A percentile compares a stretch with the other conserved stretches of the same genome.
These are phyloP conservation scores for Eremochloa ophiuroides DNA, from an alignment of 176 grass and related monocot species.

Conservation along the genomic window DNA sequence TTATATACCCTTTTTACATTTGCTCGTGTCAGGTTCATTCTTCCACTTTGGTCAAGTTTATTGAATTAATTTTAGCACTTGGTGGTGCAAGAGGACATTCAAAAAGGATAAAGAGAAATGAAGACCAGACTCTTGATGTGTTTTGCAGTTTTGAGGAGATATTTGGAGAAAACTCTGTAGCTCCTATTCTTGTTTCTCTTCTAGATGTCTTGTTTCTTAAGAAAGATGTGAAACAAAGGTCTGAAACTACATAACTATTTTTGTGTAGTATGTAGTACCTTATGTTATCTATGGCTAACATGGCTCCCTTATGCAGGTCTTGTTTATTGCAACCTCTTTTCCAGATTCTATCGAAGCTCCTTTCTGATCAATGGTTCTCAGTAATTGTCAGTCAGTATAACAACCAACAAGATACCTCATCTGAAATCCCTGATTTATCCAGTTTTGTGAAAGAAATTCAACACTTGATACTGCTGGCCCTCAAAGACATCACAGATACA, in stretches of 20 bases:
- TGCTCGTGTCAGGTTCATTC: conserved; percentile 62
- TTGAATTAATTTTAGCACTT: conserved; percentile 56
- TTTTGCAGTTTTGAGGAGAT: conserved; percentile 39
- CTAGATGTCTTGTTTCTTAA: conserved; percentile 77
- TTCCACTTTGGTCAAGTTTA: conserved; percentile 47
- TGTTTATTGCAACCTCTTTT: conserved; percentile 71
- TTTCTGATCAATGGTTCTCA: conserved; percentile 51
- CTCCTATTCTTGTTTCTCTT: conserved; percentile 67
- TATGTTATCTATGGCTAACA: neutral
- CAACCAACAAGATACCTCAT: conserved; percentile 28
- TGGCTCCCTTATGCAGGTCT: conserved; percentile 34
- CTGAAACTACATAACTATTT: neutral
- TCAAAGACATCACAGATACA: conserved; percentile 91
- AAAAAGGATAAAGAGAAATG: conserved; percentile 63
- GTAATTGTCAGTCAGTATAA: conserved; percentile 36
- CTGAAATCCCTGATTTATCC: conserved; percentile 37
- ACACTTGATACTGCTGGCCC: conserved; percentile 62
- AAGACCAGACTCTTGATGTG: conserved; percentile 18
- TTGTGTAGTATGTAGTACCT: neutral
- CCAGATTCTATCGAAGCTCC: conserved; percentile 63
- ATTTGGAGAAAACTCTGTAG: conserved; percentile 48
- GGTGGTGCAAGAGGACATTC: conserved; percentile 26
- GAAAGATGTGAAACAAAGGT: conserved; percentile 87
- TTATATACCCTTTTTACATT: neutral
- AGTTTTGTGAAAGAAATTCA: conserved; percentile 59